Evolutionary conservation across 2,329 filamentous ascomycete species (phyloP).

Genomic region (Paecilomyces fulvus): DNA sequence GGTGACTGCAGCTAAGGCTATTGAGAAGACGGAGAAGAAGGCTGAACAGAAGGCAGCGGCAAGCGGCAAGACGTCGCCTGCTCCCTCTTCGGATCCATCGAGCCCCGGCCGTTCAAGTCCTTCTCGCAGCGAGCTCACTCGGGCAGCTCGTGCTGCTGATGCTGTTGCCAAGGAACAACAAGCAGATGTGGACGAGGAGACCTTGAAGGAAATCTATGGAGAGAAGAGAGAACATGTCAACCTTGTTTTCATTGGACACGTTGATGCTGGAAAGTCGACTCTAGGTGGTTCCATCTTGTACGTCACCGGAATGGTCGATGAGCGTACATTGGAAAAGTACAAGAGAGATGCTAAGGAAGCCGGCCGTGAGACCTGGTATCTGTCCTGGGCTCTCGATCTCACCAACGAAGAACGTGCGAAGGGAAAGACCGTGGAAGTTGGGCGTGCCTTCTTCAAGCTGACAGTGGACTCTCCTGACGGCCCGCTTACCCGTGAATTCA

Average conservation of each 20-base stretch:
- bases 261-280: slow-evolving; percentile 96
- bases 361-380: slow-evolving; percentile 95
- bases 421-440: slow-evolving; percentile 97
- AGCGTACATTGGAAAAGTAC: slow-evolving; percentile 97
- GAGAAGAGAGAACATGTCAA: slow-evolving; percentile 75
- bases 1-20: slow-evolving; percentile 76
- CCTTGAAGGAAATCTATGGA: slow-evolving; percentile 86
- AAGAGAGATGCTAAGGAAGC: slow-evolving; percentile 93
- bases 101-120: slow-evolving; percentile 74
- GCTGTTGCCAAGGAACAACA: slow-evolving; percentile 75
- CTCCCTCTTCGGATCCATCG: slow-evolving; percentile 73
- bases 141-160: slow-evolving; percentile 62
- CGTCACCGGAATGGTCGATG: slow-evolving; percentile 96
- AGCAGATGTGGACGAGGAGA: slow-evolving; percentile 72
- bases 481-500: slow-evolving; percentile 81
- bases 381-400: slow-evolving; percentile 95
- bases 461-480: slow-evolving; percentile 26
- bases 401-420: slow-evolving; percentile 94
- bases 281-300: slow-evolving; percentile 90
- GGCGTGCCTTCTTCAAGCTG: slow-evolving; percentile 92
- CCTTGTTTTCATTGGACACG: slow-evolving; percentile 96
- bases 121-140: slow-evolving; percentile 48
- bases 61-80: slow-evolving; percentile 69
- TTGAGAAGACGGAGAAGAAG: slow-evolving; percentile 78
- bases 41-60: slow-evolving; percentile 40